Evolutionary conservation across 768 basidiomycete genomes (phyloP).

Genomic region (Leucogyrophana mollusca): DNA sequence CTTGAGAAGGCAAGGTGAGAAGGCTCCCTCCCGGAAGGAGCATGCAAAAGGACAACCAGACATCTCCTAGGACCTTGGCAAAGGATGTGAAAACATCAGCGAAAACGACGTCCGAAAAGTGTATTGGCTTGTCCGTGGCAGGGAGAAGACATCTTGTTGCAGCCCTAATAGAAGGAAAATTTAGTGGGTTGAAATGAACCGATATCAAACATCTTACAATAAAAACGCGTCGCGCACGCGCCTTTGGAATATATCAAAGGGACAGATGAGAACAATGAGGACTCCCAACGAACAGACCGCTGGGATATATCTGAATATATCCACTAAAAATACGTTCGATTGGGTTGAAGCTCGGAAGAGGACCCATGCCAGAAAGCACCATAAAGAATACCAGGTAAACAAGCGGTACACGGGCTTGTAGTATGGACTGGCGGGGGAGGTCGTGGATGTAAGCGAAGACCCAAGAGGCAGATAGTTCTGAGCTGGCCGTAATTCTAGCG

Average conservation of each 20-base stretch:
- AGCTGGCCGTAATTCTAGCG: slow-evolving; percentile 56
- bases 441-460: slow-evolving; percentile 17
- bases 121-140: slow-evolving; percentile 56
- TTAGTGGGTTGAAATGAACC: slow-evolving; percentile 1
- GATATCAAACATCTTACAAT: slow-evolving; percentile 55
- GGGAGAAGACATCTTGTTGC: slow-evolving; percentile 74
- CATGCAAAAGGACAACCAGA: slow-evolving; percentile 88
- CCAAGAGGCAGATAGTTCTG: slow-evolving; percentile 16
- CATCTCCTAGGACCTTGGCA: slow-evolving; percentile 93
- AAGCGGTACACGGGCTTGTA: slow-evolving; percentile 69
- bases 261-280: slow-evolving; percentile 58
- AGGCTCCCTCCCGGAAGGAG: slow-evolving; percentile 83
- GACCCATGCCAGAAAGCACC: slow-evolving; percentile 68
- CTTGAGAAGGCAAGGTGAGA: slow-evolving; percentile 56
- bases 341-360: slow-evolving; percentile 61
- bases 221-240: slow-evolving; percentile 76
- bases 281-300: slow-evolving; percentile 62
- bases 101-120: slow-evolving; percentile 90
- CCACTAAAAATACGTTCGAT: slow-evolving; percentile 59
- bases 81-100: slow-evolving; percentile 97
- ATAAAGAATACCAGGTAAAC: slow-evolving; percentile 55
- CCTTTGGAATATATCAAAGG: slow-evolving; percentile 65
- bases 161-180: slow-evolving; percentile 52
- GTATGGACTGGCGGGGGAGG: slow-evolving; percentile 32
- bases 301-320: slow-evolving; percentile 76